Evolutionary conservation across 2,329 filamentous ascomycete genomes (phyloP).

Genomic region (Paracoccidioides lutzii): DNA sequence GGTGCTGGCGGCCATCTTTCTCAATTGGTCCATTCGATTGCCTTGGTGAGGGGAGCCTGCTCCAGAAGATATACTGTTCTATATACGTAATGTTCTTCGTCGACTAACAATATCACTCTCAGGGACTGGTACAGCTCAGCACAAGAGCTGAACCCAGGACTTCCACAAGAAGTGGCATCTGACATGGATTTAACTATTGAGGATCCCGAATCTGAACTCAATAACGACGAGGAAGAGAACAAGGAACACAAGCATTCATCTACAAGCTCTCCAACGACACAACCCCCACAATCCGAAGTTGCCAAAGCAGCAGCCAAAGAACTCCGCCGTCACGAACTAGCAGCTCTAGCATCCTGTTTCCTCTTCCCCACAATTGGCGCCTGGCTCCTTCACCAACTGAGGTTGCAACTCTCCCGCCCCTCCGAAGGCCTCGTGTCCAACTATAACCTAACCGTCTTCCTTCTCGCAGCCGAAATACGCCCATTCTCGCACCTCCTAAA

Average conservation of each 20-base stretch:
- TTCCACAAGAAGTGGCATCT: slow-evolving; percentile 10
- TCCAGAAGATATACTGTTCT: background rate
- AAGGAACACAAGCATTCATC: slow-evolving; percentile 7
- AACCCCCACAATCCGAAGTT: slow-evolving; percentile 8
- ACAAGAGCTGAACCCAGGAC: slow-evolving; percentile 43
- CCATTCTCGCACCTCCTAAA: slow-evolving; percentile 71
- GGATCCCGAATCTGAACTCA: slow-evolving; percentile 17
- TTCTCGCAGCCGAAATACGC: slow-evolving; percentile 73
- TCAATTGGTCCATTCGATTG: slow-evolving; percentile 83
- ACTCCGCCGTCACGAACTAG: slow-evolving; percentile 60
- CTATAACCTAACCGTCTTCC: slow-evolving; percentile 83
- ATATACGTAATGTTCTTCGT: background rate
- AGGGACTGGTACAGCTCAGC: slow-evolving; percentile 66
- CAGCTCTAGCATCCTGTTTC: slow-evolving; percentile 68
- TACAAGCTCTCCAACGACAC: slow-evolving; percentile 4
- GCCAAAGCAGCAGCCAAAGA: slow-evolving; percentile 42
- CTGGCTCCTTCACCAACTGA: slow-evolving; percentile 68
- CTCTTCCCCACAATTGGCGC: slow-evolving; percentile 65
- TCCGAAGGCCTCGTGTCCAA: slow-evolving; percentile 82
- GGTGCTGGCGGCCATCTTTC: slow-evolving; percentile 65
- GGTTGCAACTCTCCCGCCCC: slow-evolving; percentile 65
- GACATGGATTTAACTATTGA: slow-evolving; percentile 17
- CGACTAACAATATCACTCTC: slow-evolving; percentile 6
- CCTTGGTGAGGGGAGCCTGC: slow-evolving; percentile 54
- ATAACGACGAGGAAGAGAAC: slow-evolving; percentile 12